Evolutionary conservation across 1,139 yeast species (phyloP).

Genomic region (Blastobotrys buckinghamii): DNA sequence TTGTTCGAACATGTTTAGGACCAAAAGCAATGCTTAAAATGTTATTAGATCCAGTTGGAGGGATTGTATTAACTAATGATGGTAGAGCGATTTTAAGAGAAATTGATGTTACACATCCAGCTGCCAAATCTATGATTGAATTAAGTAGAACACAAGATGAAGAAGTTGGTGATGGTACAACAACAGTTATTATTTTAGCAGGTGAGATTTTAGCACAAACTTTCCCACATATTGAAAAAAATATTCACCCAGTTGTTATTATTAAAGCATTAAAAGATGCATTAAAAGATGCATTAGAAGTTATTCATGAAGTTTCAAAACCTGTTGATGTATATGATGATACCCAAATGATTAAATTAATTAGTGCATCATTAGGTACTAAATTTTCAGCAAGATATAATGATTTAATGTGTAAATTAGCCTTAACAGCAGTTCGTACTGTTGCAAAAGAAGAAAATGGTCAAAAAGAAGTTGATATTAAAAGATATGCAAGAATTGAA

Average conservation of each 20-base stretch:
- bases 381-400: slow-evolving; percentile 93
- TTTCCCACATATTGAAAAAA: slow-evolving; percentile 85
- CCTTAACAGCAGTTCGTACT: slow-evolving; percentile 82
- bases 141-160: slow-evolving; percentile 97
- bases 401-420: slow-evolving; percentile 81
- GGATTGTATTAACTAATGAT: slow-evolving; percentile 93
- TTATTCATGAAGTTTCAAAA: slow-evolving; percentile 75
- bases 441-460: slow-evolving; percentile 56
- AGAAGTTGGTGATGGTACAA: slow-evolving; percentile 98
- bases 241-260: slow-evolving; percentile 94
- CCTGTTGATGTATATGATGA: slow-evolving; percentile 84
- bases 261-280: slow-evolving; percentile 94
- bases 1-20: slow-evolving; percentile 96
- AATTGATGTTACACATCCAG: slow-evolving; percentile 97
- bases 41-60: slow-evolving; percentile 98
- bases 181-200: slow-evolving; percentile 84
- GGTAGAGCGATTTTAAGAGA: slow-evolving; percentile 96
- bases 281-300: slow-evolving; percentile 80
- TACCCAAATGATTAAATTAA: slow-evolving; percentile 77
- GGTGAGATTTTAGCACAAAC: slow-evolving; percentile 97
- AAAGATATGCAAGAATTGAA: slow-evolving; percentile 89
- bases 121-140: slow-evolving; percentile 98
- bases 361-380: slow-evolving; percentile 91
- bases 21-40: slow-evolving; percentile 99
- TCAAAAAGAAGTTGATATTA: slow-evolving; percentile 82